A percentile compares a stretch with the other conserved stretches of the same genome.
Evolutionary conservation across 768 basidiomycete genomes (phyloP).

Genomic region (Hygrophorus russula): DNA sequence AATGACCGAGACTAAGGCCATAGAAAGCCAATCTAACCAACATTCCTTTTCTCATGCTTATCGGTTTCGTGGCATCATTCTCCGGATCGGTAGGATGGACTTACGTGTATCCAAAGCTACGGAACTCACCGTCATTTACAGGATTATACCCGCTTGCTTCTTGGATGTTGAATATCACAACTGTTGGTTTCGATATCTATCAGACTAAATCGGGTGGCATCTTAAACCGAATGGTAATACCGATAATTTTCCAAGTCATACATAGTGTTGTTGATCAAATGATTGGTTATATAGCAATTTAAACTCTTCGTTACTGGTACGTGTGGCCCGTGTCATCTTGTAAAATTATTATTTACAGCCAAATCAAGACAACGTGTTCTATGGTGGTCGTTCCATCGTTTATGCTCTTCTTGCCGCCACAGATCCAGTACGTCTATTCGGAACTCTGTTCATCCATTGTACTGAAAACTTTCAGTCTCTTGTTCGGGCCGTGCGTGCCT

Average conservation of each 20-base stretch:
- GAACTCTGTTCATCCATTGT: too few relatives aligned
- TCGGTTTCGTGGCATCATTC: slow-evolving; percentile 4
- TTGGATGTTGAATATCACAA: slow-evolving; percentile 5
- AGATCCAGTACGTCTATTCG: slow-evolving; percentile 7
- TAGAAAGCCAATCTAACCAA: neutral
- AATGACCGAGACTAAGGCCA: too few relatives aligned
- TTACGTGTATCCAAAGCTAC: neutral
- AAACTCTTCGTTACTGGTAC: too few relatives aligned
- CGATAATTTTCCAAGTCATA: too few relatives aligned
- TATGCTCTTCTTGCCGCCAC: slow-evolving; percentile 8
- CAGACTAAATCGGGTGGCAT: slow-evolving; percentile 5
- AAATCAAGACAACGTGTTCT: too few relatives aligned
- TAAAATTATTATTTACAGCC: neutral
- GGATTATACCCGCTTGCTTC: slow-evolving; percentile 7
- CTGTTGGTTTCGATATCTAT: slow-evolving; percentile 3
- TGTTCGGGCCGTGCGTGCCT: too few relatives aligned
- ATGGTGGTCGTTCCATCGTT: neutral
- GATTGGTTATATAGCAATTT: too few relatives aligned
- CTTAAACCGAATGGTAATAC: slow-evolving; percentile 2
- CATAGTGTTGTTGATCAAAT: too few relatives aligned
- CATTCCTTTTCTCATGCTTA: slow-evolving; percentile 1
- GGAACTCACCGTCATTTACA: neutral
- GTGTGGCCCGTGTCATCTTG: too few relatives aligned
- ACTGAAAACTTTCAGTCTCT: too few relatives aligned
- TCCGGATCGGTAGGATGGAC: slow-evolving; percentile 7